Base-by-base conservation (phyloP, 768 basidiomycete genomes). In the Pulveroboletus sp. region DNA sequence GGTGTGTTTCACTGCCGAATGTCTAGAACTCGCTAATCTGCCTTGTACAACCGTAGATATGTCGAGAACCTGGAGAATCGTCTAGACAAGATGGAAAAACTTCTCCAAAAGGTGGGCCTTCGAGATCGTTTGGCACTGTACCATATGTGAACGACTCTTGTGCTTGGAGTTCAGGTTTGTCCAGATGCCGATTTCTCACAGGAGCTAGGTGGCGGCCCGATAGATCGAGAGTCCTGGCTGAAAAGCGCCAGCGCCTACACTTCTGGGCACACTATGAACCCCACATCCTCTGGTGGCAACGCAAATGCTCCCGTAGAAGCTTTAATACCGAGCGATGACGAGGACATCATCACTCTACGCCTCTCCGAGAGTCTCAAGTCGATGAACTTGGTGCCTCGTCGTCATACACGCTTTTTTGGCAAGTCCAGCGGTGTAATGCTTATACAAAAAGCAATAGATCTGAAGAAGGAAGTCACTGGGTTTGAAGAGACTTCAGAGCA, bases 51-150 rank as follows among this genome's bases (percentile, higher is more conserved):
- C 21, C 50, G 2, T n/a, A 82, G 81, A 54, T 83, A 83, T 62
- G 76, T 83, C 15, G 79, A 84, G 58, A 76, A 74, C 43, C 71
- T 86, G 33, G 84, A 86, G 65, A 73, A 64, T 49, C 75, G 83
- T 10, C 62, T 86, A 2, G 78, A 81, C 49, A 84, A 82, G 59
- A 79, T 86, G 73, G 82, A 86, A 62, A 75, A 70, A 51, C 70
- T 86, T 5, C 64, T 86, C 18, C 72, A 69, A 47, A 78, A 75
- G 66, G 84, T 81, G 27, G 33, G 39, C 28, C 15, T 11, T 26
- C 1, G 32, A 36, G 31, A 28, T 10, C 5, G 32, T 44, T 7
- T 32, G 28, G 39, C n/a, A 26, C 21, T 21, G 27, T 56, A 24
- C 50, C 55, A 27, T 36, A 9, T 10, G 42, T 53, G 1, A 32